These are phyloP conservation scores for Aspergillus saccharolyticus DNA, from an alignment of 495 filamentous ascomycete species.

Conservation along the genomic window DNA sequence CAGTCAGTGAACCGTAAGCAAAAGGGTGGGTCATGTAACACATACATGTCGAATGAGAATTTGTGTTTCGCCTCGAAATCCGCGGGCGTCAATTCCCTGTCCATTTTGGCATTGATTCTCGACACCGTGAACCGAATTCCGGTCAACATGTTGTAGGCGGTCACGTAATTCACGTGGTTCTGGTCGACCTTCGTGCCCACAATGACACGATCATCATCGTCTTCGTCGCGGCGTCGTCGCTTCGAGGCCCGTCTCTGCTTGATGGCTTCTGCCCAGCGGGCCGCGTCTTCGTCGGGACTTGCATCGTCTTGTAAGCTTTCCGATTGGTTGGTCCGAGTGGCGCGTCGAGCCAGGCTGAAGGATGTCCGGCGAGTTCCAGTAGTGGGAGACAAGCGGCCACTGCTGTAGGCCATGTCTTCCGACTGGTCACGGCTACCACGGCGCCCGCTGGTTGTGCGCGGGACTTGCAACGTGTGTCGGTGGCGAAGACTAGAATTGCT, in stretches of 20 bases:
- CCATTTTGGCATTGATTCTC: slow-evolving; percentile 93
- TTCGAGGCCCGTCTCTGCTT: slow-evolving; percentile 84
- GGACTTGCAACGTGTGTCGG: slow-evolving; percentile 88
- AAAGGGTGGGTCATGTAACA: slow-evolving; percentile 3
- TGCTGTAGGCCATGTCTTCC: slow-evolving; percentile 63
- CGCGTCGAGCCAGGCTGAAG: slow-evolving; percentile 68
- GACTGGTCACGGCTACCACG: slow-evolving; percentile 52
- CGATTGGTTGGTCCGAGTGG: slow-evolving; percentile 79
- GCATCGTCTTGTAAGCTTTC: slow-evolving; percentile 79
- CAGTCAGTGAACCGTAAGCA: slow-evolving; percentile 13
- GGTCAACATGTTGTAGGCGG: slow-evolving; percentile 98
- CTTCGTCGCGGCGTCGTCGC: slow-evolving; percentile 74
- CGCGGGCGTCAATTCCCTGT: slow-evolving; percentile 76
- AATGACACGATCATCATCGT: slow-evolving; percentile 87
- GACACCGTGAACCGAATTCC: slow-evolving; percentile 97
- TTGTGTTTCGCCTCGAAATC: slow-evolving; percentile 94
- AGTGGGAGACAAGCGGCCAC: slow-evolving; percentile 82
- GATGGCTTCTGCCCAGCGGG: slow-evolving; percentile 87
- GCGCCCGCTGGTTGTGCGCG: slow-evolving; percentile 45
- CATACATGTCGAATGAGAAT: slow-evolving; percentile 96
- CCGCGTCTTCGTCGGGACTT: slow-evolving; percentile 81
- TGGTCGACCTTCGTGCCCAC: slow-evolving; percentile 99
- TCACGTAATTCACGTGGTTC: slow-evolving; percentile 95
- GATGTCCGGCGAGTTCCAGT: slow-evolving; percentile 68
- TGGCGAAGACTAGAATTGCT: slow-evolving; percentile 58